Percentiles rank a stretch among this genome's conserved stretches.
Conservation (phyloP, 805 yeast genomes). For the Kodamaea jinghongensis region DNA sequence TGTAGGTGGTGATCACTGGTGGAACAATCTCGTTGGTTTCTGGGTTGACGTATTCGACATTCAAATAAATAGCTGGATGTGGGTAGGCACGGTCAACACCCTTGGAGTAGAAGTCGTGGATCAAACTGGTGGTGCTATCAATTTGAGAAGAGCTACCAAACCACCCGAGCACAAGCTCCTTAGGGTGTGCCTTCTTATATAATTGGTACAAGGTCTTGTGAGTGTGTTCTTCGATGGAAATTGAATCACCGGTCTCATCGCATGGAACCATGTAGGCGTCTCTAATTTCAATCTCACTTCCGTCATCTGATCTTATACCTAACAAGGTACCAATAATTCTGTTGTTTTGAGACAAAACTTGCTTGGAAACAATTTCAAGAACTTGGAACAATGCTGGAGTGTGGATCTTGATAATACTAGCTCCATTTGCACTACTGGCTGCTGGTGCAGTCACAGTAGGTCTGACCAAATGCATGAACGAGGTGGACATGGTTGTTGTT, state of each 20-base stretch:
- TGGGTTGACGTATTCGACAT: constrained; percentile 58
- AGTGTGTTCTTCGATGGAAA: constrained; percentile 72
- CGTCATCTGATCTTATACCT: constrained; percentile 83
- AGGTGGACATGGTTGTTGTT: constrained; percentile 19
- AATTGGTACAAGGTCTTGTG: constrained; percentile 69
- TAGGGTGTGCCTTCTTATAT: constrained; percentile 75
- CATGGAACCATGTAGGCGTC: constrained; percentile 83
- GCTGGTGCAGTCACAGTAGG: constrained; percentile 51
- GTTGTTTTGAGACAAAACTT: constrained; percentile 38
- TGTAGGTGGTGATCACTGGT: constrained; percentile 64
- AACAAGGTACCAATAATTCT: constrained; percentile 80
- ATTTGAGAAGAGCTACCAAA: constrained; percentile 61
- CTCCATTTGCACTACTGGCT: constrained; percentile 42
- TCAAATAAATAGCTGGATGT: constrained; percentile 74
- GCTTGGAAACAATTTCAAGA: constrained; percentile 65
- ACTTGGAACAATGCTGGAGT: constrained; percentile 74
- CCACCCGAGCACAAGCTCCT: constrained; percentile 82
- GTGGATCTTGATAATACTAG: constrained; percentile 56
- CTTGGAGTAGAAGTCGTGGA: constrained; percentile 76
- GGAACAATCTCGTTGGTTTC: constrained; percentile 45
- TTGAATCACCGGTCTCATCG: constrained; percentile 67
- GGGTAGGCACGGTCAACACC: constrained; percentile 70
- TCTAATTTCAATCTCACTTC: constrained; percentile 66
- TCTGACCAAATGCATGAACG: constrained; percentile 46
- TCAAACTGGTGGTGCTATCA: constrained; percentile 70